Percentiles rank a stretch among this genome's conserved stretches.
phyloP scores from a whole-genome alignment of 208 protist species.

The Trichomonas tenax region DNA sequence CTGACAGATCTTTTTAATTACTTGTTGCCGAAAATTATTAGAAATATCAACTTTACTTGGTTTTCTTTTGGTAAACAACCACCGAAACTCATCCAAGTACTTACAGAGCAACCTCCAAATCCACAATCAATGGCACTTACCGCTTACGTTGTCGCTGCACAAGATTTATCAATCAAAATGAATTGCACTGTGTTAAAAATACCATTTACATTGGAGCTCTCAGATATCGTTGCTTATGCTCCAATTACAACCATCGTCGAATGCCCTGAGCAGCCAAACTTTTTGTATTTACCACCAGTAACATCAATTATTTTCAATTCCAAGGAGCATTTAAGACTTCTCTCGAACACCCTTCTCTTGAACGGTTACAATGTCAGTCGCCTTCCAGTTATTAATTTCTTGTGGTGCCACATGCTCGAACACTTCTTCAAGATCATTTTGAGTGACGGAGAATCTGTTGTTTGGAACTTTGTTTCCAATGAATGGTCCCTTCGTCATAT shows the following conservation, averaged over 20 bases:
- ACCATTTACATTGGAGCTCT: neutral
- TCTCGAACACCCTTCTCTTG: neutral
- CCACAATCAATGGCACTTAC: neutral
- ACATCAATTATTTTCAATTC: neutral
- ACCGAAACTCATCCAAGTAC: neutral
- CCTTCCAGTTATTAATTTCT: neutral
- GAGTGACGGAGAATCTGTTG: neutral
- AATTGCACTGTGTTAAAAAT: neutral
- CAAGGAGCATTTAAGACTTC: neutral
- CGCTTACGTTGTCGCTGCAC: neutral
- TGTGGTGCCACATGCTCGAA: neutral
- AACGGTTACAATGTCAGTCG: neutral
- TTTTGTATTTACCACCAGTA: neutral
- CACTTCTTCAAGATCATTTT: neutral
- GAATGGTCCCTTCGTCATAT: neutral
- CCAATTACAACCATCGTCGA: neutral
- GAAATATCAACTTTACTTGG: neutral
- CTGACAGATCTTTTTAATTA: neutral
- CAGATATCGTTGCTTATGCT: neutral
- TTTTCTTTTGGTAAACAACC: neutral
- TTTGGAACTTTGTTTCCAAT: neutral
- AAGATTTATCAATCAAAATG: neutral
- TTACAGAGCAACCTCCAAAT: neutral
- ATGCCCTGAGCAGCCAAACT: neutral
- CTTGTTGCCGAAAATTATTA: neutral